A percentile compares a stretch with the other conserved stretches of the same genome.
These are phyloP conservation scores for Pseudoneurospora amorphoporcata DNA, from an alignment of 495 filamentous ascomycete genomes.

Conservation along the genomic window DNA sequence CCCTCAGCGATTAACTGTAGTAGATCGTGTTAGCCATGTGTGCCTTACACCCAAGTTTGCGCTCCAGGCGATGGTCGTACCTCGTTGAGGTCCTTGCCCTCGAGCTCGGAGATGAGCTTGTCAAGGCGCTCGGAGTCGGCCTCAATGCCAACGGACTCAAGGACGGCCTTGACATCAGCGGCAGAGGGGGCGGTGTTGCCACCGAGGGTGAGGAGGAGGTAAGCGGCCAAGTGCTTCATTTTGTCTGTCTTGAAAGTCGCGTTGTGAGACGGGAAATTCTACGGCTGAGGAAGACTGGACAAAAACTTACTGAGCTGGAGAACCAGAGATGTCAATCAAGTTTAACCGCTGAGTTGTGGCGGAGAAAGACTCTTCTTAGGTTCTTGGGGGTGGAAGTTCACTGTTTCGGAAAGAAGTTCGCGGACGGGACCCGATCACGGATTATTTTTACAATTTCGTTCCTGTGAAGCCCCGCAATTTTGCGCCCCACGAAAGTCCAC, in stretches of 20 bases:
- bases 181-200: slow-evolving; percentile 87
- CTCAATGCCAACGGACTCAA: slow-evolving; percentile 92
- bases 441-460: slow-evolving; percentile 24
- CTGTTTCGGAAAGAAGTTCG: slow-evolving; percentile 10
- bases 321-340: slow-evolving; percentile 48
- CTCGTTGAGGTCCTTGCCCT: slow-evolving; percentile 96
- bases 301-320: slow-evolving; percentile 26
- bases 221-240: slow-evolving; percentile 99
- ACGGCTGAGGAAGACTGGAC: not conserved
- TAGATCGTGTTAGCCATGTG: slow-evolving; percentile 16
- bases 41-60: not conserved
- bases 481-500: slow-evolving; percentile 10
- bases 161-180: slow-evolving; percentile 79
- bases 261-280: not conserved
- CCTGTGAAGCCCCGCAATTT: slow-evolving; percentile 21
- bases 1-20: slow-evolving; percentile 83
- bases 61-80: slow-evolving; percentile 38
- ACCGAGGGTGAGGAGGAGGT: slow-evolving; percentile 89
- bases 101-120: slow-evolving; percentile 78
- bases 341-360: slow-evolving; percentile 44
- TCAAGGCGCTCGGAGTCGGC: slow-evolving; percentile 79
- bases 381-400: slow-evolving; percentile 25
- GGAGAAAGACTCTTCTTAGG: slow-evolving; percentile 48
- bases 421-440: slow-evolving; percentile 2
- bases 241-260: slow-evolving; percentile 30